phyloP scores from a whole-genome alignment of 257 asterid genomes.

The Forsythia suspensa region DNA sequence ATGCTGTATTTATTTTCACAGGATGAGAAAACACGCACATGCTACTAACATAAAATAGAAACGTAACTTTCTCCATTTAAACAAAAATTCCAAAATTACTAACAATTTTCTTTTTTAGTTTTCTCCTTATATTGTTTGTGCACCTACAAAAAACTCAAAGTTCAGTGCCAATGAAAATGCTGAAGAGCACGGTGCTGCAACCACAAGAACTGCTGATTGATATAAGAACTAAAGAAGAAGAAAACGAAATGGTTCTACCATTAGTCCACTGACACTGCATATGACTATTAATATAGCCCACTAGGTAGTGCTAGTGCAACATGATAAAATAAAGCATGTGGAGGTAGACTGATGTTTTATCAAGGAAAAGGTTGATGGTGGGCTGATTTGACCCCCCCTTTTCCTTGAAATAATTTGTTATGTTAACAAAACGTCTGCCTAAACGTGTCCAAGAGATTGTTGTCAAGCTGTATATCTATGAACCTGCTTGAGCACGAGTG shows the following conservation, averaged over 20 bases:
- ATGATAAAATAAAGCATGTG: neutral
- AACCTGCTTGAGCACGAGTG: neutral
- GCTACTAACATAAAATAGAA: too few species aligned
- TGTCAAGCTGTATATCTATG: neutral
- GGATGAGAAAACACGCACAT: neutral
- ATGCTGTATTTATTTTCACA: neutral
- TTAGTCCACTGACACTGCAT: neutral
- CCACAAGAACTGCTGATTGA: neutral
- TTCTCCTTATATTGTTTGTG: neutral
- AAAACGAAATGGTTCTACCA: neutral
- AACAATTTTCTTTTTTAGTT: too few species aligned
- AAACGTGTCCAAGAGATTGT: neutral
- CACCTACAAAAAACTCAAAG: neutral
- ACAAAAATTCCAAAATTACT: neutral
- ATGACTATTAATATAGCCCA: neutral
- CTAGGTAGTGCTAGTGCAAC: neutral
- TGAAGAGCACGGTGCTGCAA: neutral
- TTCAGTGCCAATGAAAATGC: neutral
- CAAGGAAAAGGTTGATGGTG: neutral
- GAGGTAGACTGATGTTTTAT: neutral
- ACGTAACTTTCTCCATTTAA: neutral
- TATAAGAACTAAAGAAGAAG: too few species aligned
- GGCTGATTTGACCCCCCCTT: neutral
- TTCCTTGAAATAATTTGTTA: neutral
- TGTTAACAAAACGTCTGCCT: neutral